Evolutionary conservation across 1,284 basidiomycete species (phyloP).

Genomic region (Xerocomus amazonicus): DNA sequence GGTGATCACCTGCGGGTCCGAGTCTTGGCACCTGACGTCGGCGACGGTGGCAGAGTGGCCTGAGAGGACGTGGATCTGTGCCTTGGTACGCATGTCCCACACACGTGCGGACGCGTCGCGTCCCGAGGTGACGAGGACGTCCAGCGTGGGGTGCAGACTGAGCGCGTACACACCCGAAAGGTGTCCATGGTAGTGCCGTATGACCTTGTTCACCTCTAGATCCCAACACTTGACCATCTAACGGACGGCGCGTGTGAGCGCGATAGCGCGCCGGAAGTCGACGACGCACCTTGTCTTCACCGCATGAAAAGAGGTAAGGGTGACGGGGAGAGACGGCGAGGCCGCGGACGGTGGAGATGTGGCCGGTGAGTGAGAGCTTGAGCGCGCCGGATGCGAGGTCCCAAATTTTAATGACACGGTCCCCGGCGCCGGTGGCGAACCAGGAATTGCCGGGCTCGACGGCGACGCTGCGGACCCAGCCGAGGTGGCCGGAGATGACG

Average conservation of each 20-base stretch:
- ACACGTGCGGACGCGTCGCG: constrained; percentile 95
- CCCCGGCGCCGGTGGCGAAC: constrained; percentile 98
- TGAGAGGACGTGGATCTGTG: constrained; percentile 89
- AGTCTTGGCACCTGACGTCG: constrained; percentile 91
- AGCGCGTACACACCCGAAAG: constrained; percentile 93
- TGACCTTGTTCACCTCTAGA: constrained; percentile 97
- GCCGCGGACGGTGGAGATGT: constrained; percentile 95
- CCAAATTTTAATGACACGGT: constrained; percentile 99
- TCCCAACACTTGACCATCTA: constrained; percentile 99
- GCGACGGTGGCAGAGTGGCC: constrained; percentile 95
- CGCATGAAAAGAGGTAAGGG: constrained; percentile 96
- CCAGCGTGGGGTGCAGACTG: constrained; percentile 91
- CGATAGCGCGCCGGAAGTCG: too few species aligned
- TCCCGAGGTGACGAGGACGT: constrained; percentile 91
- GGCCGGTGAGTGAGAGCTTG: constrained; percentile 93
- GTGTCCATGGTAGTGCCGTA: constrained; percentile 97
- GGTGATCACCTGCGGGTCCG: constrained; percentile 96
- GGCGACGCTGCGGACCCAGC: constrained; percentile 96
- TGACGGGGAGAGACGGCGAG: constrained; percentile 90
- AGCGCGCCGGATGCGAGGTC: constrained; percentile 94
- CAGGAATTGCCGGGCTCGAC: constrained; percentile 98
- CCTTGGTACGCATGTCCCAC: constrained; percentile 99
- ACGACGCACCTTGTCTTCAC: constrained; percentile 86
- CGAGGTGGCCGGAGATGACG: constrained; percentile 96
- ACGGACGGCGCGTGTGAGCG: neutral